These are phyloP conservation scores for Beta corolliflora DNA, from an alignment of 179 eudicot genomes.

Conservation along the genomic window DNA sequence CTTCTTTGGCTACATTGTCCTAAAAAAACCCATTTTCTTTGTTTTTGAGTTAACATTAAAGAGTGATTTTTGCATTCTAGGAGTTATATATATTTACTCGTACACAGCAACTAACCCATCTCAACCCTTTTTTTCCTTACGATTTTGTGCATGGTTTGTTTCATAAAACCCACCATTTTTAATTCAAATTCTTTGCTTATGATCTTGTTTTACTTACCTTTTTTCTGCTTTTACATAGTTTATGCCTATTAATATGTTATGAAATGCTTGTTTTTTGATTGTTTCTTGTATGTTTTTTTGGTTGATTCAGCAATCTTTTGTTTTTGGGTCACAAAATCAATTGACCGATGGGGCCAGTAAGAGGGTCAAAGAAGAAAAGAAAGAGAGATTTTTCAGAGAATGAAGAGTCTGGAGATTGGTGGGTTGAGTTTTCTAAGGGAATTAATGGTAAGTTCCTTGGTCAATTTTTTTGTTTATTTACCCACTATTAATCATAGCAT, in stretches of 20 bases:
- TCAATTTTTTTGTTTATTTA: constrained; percentile 15
- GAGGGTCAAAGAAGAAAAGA: constrained; percentile 75
- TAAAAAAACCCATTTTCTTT: constrained; percentile 25
- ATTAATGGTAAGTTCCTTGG: constrained; percentile 54
- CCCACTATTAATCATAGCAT: constrained; percentile 11
- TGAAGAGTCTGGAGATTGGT: constrained; percentile 70
- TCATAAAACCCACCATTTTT: constrained; percentile 24
- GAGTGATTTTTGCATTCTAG: neutral
- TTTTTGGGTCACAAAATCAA: constrained; percentile 38
- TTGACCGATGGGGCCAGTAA: constrained; percentile 73
- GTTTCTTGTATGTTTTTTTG: constrained; percentile 19
- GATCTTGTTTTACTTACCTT: constrained; percentile 19
- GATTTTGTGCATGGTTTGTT: constrained; percentile 40
- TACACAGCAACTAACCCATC: constrained; percentile 30
- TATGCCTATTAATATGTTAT: constrained; percentile 12
- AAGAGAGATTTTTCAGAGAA: constrained; percentile 54
- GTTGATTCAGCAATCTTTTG: constrained; percentile 31
- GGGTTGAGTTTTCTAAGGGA: constrained; percentile 55
- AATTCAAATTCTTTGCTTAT: constrained; percentile 22
- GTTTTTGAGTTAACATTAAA: neutral
- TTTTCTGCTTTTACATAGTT: constrained; percentile 16
- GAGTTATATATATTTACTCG: constrained; percentile 2
- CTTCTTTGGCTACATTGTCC: constrained; percentile 34
- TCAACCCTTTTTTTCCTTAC: constrained; percentile 14
- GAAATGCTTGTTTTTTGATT: constrained; percentile 15